These are phyloP conservation scores for Tagetes erecta DNA, from an alignment of 129 eudicot genomes.

Conservation along the genomic window DNA sequence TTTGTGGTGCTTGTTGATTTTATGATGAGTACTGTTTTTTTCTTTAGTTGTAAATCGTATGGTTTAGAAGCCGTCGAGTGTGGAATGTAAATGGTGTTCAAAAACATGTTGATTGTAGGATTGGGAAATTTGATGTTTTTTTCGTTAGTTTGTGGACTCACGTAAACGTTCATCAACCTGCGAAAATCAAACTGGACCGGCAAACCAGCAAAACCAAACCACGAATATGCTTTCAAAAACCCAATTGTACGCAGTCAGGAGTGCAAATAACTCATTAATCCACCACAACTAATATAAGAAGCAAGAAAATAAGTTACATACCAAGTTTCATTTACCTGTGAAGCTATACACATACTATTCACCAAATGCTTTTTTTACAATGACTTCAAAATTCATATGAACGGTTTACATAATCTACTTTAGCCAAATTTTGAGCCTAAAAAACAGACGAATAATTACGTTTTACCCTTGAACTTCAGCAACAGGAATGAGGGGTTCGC, in stretches of 20 bases:
- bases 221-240: too few species aligned
- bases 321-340: not conserved
- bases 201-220: too few species aligned
- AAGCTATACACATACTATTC: not conserved
- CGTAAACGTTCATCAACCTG: too few species aligned
- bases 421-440: not conserved
- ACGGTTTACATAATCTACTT: not conserved
- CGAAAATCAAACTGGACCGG: too few species aligned
- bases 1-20: conserved; percentile 78
- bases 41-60: conserved; percentile 78
- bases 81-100: conserved; percentile 56
- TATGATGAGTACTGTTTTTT: conserved; percentile 81
- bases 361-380: not conserved
- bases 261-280: not conserved
- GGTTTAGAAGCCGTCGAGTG: conserved; percentile 54
- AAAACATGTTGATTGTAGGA: not conserved
- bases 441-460: not conserved
- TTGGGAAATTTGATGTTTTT: too few species aligned
- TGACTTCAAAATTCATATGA: not conserved
- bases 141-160: too few species aligned
- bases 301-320: not conserved
- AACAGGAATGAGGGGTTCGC: conserved; percentile 38
- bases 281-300: not conserved
- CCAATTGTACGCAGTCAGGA: too few species aligned
- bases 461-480: conserved; percentile 27